phyloP scores from a whole-genome alignment of 1,139 yeast species.

The Tardiomyces blankii region DNA sequence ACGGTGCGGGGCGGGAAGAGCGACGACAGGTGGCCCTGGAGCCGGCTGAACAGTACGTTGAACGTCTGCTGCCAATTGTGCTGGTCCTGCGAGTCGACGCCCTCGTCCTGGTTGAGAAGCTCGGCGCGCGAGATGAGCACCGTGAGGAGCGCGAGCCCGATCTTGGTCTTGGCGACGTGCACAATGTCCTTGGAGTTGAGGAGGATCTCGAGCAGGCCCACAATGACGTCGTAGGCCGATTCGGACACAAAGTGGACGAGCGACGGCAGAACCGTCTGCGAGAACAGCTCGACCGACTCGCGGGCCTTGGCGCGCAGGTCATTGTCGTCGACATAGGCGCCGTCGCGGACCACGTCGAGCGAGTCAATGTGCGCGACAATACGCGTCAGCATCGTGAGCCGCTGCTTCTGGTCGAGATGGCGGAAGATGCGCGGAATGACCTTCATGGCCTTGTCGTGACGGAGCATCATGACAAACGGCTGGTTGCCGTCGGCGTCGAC shows the following conservation, averaged over 20 bases:
- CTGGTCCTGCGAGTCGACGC: conserved; percentile 36
- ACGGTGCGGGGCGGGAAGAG: conserved; percentile 70
- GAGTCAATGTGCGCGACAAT: conserved; percentile 76
- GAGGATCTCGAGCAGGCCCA: conserved; percentile 66
- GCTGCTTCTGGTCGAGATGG: conserved; percentile 67
- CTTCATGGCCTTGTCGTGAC: conserved; percentile 82
- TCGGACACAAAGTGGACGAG: conserved; percentile 79
- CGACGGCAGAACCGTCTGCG: conserved; percentile 73
- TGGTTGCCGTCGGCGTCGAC: conserved; percentile 37
- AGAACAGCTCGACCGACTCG: conserved; percentile 69
- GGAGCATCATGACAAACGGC: conserved; percentile 77
- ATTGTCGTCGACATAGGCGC: conserved; percentile 62
- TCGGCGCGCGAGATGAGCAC: conserved; percentile 88
- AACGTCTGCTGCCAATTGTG: conserved; percentile 76
- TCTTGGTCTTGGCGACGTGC: conserved; percentile 66
- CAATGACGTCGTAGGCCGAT: conserved; percentile 69
- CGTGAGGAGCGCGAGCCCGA: conserved; percentile 80
- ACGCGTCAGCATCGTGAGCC: conserved; percentile 66
- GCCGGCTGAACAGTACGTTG: conserved; percentile 65
- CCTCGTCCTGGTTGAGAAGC: conserved; percentile 70
- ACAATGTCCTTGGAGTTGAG: conserved; percentile 48
- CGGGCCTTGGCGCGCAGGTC: conserved; percentile 35
- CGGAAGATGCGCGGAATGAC: conserved; percentile 82
- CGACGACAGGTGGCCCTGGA: conserved; percentile 67
- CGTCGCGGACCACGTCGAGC: conserved; percentile 65